Evolutionary conservation across 805 yeast species (phyloP), one percentile per base, ranked within the genome.

Genomic region (Candida ipomoeae): DNA sequence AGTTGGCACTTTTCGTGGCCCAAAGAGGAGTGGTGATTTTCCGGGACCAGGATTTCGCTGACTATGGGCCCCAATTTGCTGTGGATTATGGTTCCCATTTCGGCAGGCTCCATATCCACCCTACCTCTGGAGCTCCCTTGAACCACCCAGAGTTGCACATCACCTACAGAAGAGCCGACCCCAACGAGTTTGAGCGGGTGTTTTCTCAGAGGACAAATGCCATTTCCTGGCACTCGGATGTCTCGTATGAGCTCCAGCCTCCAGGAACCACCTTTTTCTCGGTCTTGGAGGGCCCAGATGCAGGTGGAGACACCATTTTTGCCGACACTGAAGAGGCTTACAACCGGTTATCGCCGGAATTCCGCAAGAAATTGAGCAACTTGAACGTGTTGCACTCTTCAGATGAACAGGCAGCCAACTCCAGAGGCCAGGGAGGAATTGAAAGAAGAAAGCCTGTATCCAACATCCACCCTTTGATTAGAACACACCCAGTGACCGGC

Each of bases 261-360:
- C 87, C 91, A 13, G 86, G 86, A 14, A 71, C 79, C 50, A 86
- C 95, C 0, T 78, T 84, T 54, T 82, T 87, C 60, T 73, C 81
- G 17, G 81, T 84, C 50, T 69, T 85, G 44, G 86, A 84, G 50
- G 75, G 73, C 8, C 77, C 74, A 15, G 80, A 77, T 20, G 65
- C 81, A 39, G 90, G 92, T 48, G 94, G 94, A 54, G 94, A 87
- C 64, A 87, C 89, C n/a, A 70, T 85, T 44, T 87, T 85, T 62
- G 79, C 87, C n/a, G 88, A 85, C 61, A 74, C 82, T 26, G 73
- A 74, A 35, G 89, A 84, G 63, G 89, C 89, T 10, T 87, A 83
- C 66, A 79, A 83, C 51, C 71, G 91, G 59, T 73, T 87, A 48
- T 85, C 91, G 1, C 86, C 87, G 21, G 77, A 71, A 29, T 78